Evolutionary conservation across 441 rosid genomes (phyloP), one percentile per base, ranked within the genome.

Genomic region (Geranium incanum): DNA sequence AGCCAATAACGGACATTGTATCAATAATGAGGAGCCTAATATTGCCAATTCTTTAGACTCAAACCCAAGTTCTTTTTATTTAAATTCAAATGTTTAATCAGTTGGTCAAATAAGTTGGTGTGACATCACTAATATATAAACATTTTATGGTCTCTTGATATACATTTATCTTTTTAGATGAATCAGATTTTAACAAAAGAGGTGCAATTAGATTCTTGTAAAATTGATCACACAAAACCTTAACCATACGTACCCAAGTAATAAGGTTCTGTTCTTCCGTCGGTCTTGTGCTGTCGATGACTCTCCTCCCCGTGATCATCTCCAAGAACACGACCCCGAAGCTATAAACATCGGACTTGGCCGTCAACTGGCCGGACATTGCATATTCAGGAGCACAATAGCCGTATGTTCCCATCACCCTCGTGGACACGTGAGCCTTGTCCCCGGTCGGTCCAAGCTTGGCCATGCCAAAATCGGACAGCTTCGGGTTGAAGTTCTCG

Each of bases 321-420:
- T 95, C 97, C 81, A 95, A 77, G 66, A 95, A 84, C 81, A 92
- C 99, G 33, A 92, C 97, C 71, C 97, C 97, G 11, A 89, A 95
- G 81, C 97, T 95, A 72, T 95, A 95, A 1, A 95, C 99, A 70
- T 94, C 97, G 3, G 97, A 94, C 78, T 92, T 92, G 0, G 85
- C 60, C 0, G 97, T 90, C 79, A 94, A 80, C 73, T 92, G 87
- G 37, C 99, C 97, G 0, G 97, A 89, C 39, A 79, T 71, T n/a
- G 95, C 97, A 76, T 94, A 92, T 73, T 94, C 97, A 0, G 97
- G 99, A 4, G 97, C 94, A 57, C 99, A 94, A 23, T 90, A 92
- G 33, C 99, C 99, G 28, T 89, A 94, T 21, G 97, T 94, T 71
- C 99, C 99, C 99, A 94, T 94, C 68, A 94, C 97, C 80, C 99